These are phyloP conservation scores for Lodderomyces elongisporus DNA, from an alignment of 1,139 yeast genomes.

Conservation along the genomic window DNA sequence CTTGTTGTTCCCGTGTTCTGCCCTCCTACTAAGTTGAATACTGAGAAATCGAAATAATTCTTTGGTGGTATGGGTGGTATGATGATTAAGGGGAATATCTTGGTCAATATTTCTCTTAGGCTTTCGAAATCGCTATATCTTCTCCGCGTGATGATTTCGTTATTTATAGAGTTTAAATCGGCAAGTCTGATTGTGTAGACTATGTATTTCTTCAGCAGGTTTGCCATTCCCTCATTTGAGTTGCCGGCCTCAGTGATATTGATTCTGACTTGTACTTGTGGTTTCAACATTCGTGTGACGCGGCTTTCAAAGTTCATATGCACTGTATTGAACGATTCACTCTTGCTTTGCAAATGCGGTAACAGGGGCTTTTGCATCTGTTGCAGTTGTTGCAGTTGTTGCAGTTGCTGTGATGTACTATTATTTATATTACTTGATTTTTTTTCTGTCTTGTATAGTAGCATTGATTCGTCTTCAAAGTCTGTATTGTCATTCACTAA, in stretches of 20 bases:
- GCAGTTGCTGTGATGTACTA: constrained; percentile 1
- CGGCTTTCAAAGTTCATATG: constrained; percentile 36
- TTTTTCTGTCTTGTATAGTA: constrained; percentile 19
- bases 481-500: too few species aligned
- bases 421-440: too few species aligned
- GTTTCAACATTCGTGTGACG: constrained; percentile 31
- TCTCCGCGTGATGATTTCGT: constrained; percentile 60
- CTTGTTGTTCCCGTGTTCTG: constrained; percentile 8
- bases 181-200: constrained; percentile 71
- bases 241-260: constrained; percentile 74
- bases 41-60: constrained; percentile 46
- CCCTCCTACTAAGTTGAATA: constrained; percentile 30
- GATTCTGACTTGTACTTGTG: constrained; percentile 33
- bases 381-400: constrained; percentile 3
- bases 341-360: neutral
- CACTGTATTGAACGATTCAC: constrained; percentile 22
- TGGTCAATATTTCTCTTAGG: constrained; percentile 61
- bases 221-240: constrained; percentile 64
- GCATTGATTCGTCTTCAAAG: constrained; percentile 24
- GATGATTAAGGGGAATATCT: constrained; percentile 73
- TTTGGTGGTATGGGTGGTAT: constrained; percentile 96
- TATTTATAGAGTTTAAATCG: constrained; percentile 17
- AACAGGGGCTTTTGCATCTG: constrained; percentile 5
- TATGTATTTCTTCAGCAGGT: constrained; percentile 60
- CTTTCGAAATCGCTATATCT: constrained; percentile 91